phyloP scores from a whole-genome alignment of 768 basidiomycete genomes.

The Mrakia frigida region DNA sequence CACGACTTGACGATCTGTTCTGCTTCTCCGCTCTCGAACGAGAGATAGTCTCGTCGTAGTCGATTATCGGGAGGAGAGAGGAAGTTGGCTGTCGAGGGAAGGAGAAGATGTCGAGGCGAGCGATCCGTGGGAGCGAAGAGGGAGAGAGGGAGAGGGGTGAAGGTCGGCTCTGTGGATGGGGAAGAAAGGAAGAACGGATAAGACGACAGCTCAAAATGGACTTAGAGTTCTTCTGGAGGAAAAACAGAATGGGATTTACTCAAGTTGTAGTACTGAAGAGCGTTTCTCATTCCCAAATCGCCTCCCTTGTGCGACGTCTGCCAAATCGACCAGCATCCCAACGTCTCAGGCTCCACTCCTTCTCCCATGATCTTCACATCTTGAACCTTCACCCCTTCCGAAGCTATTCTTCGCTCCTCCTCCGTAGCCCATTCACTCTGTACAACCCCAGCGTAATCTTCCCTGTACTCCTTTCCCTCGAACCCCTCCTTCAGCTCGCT shows the following conservation, averaged over 20 bases:
- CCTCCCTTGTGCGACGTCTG: not conserved
- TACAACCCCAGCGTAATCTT: not conserved
- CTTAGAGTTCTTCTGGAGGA: not conserved
- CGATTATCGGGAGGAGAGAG: not conserved
- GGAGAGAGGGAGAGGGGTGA: conserved; percentile 6
- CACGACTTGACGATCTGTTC: not conserved
- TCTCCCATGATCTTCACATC: not conserved
- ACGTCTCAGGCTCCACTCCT: not conserved
- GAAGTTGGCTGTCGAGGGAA: not conserved
- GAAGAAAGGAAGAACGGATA: not conserved
- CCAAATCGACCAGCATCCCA: not conserved
- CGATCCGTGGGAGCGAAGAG: not conserved
- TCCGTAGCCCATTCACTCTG: not conserved
- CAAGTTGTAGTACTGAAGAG: not conserved
- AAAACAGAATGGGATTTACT: not conserved
- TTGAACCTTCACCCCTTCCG: not conserved
- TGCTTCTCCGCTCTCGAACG: not conserved
- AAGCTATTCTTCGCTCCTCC: not conserved
- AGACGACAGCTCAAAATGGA: not conserved
- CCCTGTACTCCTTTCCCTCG: not conserved
- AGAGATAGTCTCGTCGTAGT: not conserved
- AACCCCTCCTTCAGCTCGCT: not conserved
- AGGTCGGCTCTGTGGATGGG: not conserved
- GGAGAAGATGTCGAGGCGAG: not conserved
- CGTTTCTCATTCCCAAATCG: not conserved